Evolutionary conservation across 148 eudicot genomes (phyloP).

Genomic region (Fagopyrum tataricum): DNA sequence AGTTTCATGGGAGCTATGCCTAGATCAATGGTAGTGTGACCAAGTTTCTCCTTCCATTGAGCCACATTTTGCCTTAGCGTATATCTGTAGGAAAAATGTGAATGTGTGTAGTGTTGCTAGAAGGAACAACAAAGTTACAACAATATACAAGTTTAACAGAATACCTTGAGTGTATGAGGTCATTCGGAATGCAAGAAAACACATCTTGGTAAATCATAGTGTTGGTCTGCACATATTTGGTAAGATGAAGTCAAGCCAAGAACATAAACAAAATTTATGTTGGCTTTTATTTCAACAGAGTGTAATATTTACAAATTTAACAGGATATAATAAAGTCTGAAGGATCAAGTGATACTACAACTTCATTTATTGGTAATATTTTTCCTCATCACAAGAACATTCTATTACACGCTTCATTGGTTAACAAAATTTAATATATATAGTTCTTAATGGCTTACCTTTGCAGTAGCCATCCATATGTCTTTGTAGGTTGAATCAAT

Average conservation of each 20-base stretch:
- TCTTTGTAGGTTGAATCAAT: conserved; percentile 84
- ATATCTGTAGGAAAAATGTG: conserved; percentile 31
- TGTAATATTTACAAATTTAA: no score
- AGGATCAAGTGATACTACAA: no score
- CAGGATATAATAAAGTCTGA: no score
- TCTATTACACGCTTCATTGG: neutral
- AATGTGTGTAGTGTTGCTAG: neutral
- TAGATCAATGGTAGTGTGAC: conserved; percentile 85
- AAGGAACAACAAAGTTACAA: neutral
- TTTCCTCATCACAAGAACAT: no score
- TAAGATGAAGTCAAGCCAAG: neutral
- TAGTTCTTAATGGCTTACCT: no score
- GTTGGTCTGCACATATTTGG: conserved; percentile 55
- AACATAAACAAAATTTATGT: neutral
- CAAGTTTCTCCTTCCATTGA: conserved; percentile 85
- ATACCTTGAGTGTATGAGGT: conserved; percentile 89
- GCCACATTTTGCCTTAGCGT: conserved; percentile 77
- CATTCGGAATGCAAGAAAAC: conserved; percentile 90
- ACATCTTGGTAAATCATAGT: conserved; percentile 98
- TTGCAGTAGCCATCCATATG: conserved; percentile 98
- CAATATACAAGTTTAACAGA: neutral
- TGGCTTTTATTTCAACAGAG: neutral
- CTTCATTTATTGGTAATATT: no score
- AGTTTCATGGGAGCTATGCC: conserved; percentile 85
- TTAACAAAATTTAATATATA: no score